These are phyloP conservation scores for Ogataea thermomethanolica DNA, from an alignment of 805 yeast species.

Conservation along the genomic window DNA sequence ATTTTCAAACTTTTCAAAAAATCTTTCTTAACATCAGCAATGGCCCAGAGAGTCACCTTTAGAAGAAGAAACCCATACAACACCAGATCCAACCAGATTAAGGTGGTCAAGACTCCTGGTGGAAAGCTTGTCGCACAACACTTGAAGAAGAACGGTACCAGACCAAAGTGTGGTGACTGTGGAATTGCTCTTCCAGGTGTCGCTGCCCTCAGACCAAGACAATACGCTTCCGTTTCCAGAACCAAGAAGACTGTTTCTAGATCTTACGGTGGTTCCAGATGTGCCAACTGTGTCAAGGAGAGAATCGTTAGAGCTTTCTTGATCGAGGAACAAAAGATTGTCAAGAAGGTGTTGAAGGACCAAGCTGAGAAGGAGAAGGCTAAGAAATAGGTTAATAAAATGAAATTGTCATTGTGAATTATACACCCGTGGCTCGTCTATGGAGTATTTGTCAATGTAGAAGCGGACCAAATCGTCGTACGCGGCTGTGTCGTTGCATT, in stretches of 20 bases:
- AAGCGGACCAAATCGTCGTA: constrained; percentile 41
- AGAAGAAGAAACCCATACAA: constrained; percentile 99
- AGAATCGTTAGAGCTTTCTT: constrained; percentile 99
- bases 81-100: constrained; percentile 99
- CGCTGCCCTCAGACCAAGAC: constrained; percentile 96
- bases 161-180: constrained; percentile 88
- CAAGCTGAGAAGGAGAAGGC: constrained; percentile 84
- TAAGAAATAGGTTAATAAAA: constrained; percentile 28
- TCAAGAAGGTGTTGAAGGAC: constrained; percentile 98
- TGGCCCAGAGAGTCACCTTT: constrained; percentile 99
- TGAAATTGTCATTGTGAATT: constrained; percentile 10
- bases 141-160: constrained; percentile 85
- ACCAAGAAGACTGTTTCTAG: constrained; percentile 98
- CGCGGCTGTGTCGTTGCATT: constrained; percentile 44
- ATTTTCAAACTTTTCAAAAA: constrained; percentile 10
- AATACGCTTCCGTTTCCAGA: constrained; percentile 92
- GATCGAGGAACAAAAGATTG: constrained; percentile 99
- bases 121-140: constrained; percentile 98
- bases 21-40: constrained; percentile 28
- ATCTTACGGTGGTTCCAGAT: constrained; percentile 99
- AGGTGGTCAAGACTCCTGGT: constrained; percentile 99
- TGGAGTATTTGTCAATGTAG: constrained; percentile 29
- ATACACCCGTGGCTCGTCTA: constrained; percentile 14
- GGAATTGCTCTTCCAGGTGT: constrained; percentile 66
- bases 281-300: constrained; percentile 98